These are phyloP conservation scores for Cyanidioschyzon merolae DNA, from an alignment of 23 red algal species.

Conservation along the genomic window DNA sequence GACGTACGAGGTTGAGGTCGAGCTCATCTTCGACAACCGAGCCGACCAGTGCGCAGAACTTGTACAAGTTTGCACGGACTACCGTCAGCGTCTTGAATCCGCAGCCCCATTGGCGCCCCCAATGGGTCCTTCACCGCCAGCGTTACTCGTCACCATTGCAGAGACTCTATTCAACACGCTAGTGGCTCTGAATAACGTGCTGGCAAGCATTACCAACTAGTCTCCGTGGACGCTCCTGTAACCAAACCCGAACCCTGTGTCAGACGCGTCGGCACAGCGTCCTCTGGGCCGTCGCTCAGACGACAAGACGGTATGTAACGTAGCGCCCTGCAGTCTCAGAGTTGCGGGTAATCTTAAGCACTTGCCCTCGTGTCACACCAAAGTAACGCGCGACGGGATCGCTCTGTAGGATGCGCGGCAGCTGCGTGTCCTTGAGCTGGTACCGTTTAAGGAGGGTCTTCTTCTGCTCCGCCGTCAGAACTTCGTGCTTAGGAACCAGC, in stretches of 20 bases:
- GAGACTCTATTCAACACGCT: conserved; percentile 1
- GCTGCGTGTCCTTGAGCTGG: conserved; percentile 90
- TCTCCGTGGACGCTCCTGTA: no score
- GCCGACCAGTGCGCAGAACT: not conserved
- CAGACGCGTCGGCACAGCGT: no score
- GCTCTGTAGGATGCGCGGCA: conserved; percentile 71
- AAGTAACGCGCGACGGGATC: conserved; percentile 93
- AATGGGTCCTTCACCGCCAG: not conserved
- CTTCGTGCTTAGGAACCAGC: conserved; percentile 87
- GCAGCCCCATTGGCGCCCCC: not conserved
- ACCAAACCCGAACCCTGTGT: no score
- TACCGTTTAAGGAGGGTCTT: conserved; percentile 69
- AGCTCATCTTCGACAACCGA: conserved; percentile 21
- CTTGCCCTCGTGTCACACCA: conserved; percentile 60
- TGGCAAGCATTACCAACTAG: no score
- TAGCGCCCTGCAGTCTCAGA: conserved; percentile 91
- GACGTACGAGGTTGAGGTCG: conserved; percentile 58
- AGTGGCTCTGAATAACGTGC: not conserved
- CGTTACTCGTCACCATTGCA: not conserved
- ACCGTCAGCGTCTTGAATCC: not conserved
- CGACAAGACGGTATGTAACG: conserved; percentile 76
- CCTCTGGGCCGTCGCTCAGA: not conserved
- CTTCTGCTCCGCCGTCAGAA: conserved; percentile 67
- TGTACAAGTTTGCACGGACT: not conserved
- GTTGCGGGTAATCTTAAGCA: conserved; percentile 82